These are phyloP conservation scores for Solanum peruvianum DNA, from an alignment of 257 asterid species.

Conservation along the genomic window DNA sequence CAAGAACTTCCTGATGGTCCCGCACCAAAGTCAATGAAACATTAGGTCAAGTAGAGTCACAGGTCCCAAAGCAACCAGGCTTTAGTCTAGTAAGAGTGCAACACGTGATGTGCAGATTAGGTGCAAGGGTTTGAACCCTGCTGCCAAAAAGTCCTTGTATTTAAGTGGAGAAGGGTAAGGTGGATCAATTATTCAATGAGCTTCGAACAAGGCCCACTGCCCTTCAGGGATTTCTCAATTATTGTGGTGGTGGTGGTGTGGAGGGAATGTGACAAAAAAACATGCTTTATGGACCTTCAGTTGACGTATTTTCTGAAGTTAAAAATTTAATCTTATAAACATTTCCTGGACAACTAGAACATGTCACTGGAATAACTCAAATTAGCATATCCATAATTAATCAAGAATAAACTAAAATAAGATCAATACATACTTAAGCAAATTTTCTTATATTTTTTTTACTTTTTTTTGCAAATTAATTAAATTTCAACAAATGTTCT, in stretches of 20 bases:
- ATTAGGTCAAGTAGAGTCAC: background rate
- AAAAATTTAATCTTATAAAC: background rate
- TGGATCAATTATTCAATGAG: background rate
- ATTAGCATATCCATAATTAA: background rate
- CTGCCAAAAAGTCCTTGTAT: background rate
- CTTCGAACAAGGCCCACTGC: background rate
- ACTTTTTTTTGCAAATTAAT: too few relatives aligned
- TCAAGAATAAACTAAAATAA: background rate
- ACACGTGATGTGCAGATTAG: background rate
- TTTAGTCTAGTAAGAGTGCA: background rate
- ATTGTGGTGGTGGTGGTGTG: background rate
- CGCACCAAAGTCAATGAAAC: background rate
- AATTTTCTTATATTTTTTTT: background rate
- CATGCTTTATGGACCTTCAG: background rate
- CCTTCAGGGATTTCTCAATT: background rate
- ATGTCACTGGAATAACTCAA: background rate
- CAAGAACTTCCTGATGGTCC: background rate
- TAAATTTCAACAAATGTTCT: background rate
- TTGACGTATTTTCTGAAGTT: background rate
- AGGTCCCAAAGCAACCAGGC: background rate
- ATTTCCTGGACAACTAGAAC: background rate
- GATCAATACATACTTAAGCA: background rate
- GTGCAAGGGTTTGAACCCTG: background rate
- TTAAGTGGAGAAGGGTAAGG: background rate
- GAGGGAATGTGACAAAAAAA: background rate